Base-by-base conservation (phyloP, 176 grass and related monocot genomes). In the Carex littledalei region DNA sequence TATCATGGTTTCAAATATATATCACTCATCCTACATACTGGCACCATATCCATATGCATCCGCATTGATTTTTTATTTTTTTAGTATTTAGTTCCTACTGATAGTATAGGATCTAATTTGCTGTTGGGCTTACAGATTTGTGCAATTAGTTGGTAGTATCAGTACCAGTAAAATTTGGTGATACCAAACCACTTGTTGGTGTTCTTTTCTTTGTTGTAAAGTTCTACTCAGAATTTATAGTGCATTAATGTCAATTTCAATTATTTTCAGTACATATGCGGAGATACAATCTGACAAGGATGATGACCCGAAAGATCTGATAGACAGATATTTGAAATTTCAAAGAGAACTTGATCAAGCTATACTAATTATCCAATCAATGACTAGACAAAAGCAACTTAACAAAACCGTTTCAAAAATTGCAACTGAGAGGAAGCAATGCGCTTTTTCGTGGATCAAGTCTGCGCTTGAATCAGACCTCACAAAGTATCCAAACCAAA, bases 201-300 rank as follows among this genome's bases (percentile, higher is more conserved):
- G 67, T 10, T 13, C 31, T 21, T 79, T 6, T 16, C 32, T 18
- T 71, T 84, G 32, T 18, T 63, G 35, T 69, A 50, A 78, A 58
- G 52, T 34, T 15, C 21, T 66, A 3, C 13, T 83, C 1, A 3
- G 52, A 54, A 14, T 73, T 21, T 11, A 22, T 47, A 72, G 39
- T 78, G 9, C 9, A 64, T n/a, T 3, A 72, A 1, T 45, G 75
- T 62, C 58, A 34, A 84, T 69, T 10, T 35, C 56, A 43, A 0
- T 89, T 3, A 21, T 52, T 88, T 71, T 37, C 85, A 95, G 95
- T 68, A 84, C 76, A 59, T 93, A 93, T 80, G 89, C 89, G 35
- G 93, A 98, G 84, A 72, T 98, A 52, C 89, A 93, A 79, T 86
- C 88, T 60, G 89, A 93, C 83, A 98, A 92, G 60, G 93, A 93